Evolutionary conservation across 164 flowering plant genomes (phyloP).

Genomic region (Umbellularia californica): DNA sequence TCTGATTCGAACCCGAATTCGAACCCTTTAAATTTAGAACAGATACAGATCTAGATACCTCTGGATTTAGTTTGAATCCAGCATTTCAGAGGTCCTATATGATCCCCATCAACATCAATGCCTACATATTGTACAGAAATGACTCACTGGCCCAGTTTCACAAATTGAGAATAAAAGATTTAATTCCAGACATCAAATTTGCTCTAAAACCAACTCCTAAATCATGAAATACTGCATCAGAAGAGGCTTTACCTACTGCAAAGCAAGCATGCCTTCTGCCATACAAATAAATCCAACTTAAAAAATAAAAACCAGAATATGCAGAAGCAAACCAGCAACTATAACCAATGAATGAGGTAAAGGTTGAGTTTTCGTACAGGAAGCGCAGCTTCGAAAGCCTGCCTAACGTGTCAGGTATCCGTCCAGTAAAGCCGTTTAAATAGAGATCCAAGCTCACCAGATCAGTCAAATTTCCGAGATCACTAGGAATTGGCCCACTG

Average conservation of each 20-base stretch:
- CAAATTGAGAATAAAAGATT: not conserved
- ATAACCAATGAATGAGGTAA: slow-evolving; percentile 4
- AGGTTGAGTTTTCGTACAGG: slow-evolving; percentile 53
- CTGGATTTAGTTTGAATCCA: too few relatives aligned
- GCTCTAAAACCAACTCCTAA: not conserved
- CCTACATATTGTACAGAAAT: too few relatives aligned
- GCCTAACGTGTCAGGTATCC: slow-evolving; percentile 80
- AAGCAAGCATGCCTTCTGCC: not conserved
- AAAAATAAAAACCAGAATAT: not conserved
- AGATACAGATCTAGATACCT: too few relatives aligned
- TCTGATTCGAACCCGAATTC: too few relatives aligned
- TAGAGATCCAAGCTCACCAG: slow-evolving; percentile 98
- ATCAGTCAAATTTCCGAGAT: slow-evolving; percentile 80
- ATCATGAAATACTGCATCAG: not conserved
- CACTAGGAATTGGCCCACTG: slow-evolving; percentile 75
- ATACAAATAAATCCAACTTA: not conserved
- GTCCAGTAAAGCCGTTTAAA: slow-evolving; percentile 72
- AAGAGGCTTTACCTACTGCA: not conserved
- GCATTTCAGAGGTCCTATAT: too few relatives aligned
- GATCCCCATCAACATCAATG: too few relatives aligned
- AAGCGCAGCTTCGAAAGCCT: slow-evolving; percentile 71
- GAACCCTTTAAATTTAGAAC: too few relatives aligned
- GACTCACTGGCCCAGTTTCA: too few relatives aligned
- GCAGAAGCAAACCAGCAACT: not conserved
- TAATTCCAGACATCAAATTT: not conserved